Evolutionary conservation across 352 stramenopile genomes (phyloP).

Genomic region (Hyaloperonospora arabidopsidis): DNA sequence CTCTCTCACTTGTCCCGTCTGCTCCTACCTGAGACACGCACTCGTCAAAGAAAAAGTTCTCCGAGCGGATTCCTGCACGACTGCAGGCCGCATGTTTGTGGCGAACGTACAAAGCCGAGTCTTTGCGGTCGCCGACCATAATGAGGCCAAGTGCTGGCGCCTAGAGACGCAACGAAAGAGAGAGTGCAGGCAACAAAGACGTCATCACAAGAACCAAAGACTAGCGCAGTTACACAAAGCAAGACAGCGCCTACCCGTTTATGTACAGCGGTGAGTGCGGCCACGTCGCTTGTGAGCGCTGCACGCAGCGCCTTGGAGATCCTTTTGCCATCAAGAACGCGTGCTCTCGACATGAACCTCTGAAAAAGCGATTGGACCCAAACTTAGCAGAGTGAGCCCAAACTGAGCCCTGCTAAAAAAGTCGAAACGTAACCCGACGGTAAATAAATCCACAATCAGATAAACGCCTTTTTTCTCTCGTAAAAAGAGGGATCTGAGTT

Average conservation of each 20-base stretch:
- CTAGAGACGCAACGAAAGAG: slow-evolving; percentile 18
- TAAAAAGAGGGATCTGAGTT: too few species aligned
- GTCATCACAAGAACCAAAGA: too few species aligned
- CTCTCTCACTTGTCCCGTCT: background rate
- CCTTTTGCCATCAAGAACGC: slow-evolving; percentile 65
- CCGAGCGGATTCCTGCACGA: slow-evolving; percentile 89
- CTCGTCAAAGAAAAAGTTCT: slow-evolving; percentile 81
- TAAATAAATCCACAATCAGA: too few species aligned
- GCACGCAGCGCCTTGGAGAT: slow-evolving; percentile 56
- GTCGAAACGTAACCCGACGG: too few species aligned
- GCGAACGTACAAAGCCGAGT: slow-evolving; percentile 96
- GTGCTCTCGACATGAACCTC: slow-evolving; percentile 22
- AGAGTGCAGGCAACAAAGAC: slow-evolving; percentile 1
- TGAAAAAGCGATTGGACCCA: background rate
- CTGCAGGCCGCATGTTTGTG: slow-evolving; percentile 97
- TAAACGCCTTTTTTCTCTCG: too few species aligned
- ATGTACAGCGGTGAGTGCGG: slow-evolving; percentile 39
- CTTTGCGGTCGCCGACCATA: slow-evolving; percentile 93
- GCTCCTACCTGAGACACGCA: slow-evolving; percentile 43
- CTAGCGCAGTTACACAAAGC: too few species aligned
- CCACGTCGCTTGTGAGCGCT: slow-evolving; percentile 53
- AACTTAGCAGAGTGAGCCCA: background rate
- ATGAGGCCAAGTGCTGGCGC: slow-evolving; percentile 95
- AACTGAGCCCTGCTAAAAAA: slow-evolving; percentile 1
- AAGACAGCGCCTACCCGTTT: slow-evolving; percentile 26